Conservation (phyloP, 345 rosid genomes). For the Diplotaxis tenuifolia region DNA sequence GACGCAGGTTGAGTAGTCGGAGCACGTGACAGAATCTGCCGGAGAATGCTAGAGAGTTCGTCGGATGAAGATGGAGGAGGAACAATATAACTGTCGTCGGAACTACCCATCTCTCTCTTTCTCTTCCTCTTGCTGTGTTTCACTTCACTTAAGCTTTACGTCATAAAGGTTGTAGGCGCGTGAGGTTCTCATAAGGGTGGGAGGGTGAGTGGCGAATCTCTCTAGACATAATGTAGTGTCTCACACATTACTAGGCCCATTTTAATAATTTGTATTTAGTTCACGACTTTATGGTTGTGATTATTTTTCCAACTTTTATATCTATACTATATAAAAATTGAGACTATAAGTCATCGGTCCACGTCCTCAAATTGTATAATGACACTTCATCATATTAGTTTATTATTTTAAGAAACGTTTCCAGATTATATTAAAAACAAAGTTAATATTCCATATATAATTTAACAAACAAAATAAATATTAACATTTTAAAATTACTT, state of each 20-base stretch:
- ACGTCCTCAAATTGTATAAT: too few species aligned
- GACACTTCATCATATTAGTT: too few species aligned
- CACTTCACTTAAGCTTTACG: neutral
- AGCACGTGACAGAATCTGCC: constrained; percentile 51
- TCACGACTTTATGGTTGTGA: neutral
- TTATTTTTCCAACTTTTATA: too few species aligned
- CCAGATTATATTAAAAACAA: too few species aligned
- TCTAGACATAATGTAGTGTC: constrained; percentile 20
- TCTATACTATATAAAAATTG: too few species aligned
- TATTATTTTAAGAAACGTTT: too few species aligned
- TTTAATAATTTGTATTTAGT: neutral
- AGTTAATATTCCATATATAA: too few species aligned
- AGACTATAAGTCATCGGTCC: too few species aligned
- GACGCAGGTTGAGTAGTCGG: constrained; percentile 6
- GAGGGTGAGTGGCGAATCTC: neutral
- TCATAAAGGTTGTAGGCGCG: constrained; percentile 19
- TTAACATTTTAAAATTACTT: too few species aligned
- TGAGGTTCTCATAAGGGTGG: too few species aligned
- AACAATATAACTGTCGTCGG: constrained; percentile 15
- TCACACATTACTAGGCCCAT: neutral
- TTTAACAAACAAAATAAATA: too few species aligned
- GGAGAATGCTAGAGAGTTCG: constrained; percentile 61
- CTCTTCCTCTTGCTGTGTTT: too few species aligned
- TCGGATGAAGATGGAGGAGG: constrained; percentile 43
- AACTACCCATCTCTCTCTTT: constrained; percentile 27